phyloP scores from a whole-genome alignment of 352 stramenopile species.

The Phytophthora chlamydospora region DNA sequence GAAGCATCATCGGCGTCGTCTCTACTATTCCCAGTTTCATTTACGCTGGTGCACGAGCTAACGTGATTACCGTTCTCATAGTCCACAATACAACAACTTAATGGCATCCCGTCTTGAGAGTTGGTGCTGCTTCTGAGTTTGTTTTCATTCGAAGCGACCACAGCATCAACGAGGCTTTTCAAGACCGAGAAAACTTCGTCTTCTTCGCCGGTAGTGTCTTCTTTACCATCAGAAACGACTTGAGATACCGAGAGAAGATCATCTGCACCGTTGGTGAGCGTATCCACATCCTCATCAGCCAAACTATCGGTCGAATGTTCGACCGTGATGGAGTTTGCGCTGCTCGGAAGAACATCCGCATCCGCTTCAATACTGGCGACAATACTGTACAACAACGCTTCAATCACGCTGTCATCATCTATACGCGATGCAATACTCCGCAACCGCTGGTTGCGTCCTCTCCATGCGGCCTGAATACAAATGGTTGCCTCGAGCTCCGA shows the following conservation, averaged over 20 bases:
- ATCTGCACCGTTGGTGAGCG: background rate
- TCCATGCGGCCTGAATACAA: constrained; percentile 59
- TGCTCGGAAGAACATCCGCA: background rate
- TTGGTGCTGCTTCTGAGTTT: background rate
- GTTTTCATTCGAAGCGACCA: background rate
- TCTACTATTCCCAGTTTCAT: too few relatives aligned
- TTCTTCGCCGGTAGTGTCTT: background rate
- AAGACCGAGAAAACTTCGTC: background rate
- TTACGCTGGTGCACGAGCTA: too few relatives aligned
- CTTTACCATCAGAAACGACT: background rate
- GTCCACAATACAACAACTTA: too few relatives aligned
- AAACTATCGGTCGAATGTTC: background rate
- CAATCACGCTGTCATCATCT: constrained; percentile 19
- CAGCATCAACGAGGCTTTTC: constrained; percentile 5
- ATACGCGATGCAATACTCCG: background rate
- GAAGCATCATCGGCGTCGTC: too few relatives aligned
- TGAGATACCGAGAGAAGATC: background rate
- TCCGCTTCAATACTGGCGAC: constrained; percentile 17
- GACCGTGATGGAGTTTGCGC: too few relatives aligned
- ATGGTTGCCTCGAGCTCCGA: constrained; percentile 43
- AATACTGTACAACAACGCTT: constrained; percentile 25
- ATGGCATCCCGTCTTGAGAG: background rate
- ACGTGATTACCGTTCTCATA: too few relatives aligned
- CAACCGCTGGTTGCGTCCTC: constrained; percentile 21
- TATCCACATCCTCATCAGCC: background rate